Evolutionary conservation across 495 filamentous ascomycete species (phyloP), one percentile per base, ranked within the genome.

Genomic region (Talaromyces adpressus): DNA sequence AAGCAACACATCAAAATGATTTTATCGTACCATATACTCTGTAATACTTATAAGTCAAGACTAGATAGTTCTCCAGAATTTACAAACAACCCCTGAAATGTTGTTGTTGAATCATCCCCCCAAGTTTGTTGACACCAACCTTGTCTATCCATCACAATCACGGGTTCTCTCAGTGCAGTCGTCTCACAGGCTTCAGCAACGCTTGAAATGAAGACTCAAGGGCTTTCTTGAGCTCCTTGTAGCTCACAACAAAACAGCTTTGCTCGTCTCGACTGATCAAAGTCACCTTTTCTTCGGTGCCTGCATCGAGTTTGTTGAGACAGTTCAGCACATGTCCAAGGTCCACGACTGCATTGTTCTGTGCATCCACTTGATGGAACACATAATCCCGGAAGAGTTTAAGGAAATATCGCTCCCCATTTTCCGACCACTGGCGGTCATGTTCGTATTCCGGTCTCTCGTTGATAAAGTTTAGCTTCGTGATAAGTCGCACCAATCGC

Each of bases 331-430:
- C 87, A 76, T 98, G 93, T 0, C 87, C 93, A 29, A 97, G 80
- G 69, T 95, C 88, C 3, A 94, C 76, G 6, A 90, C 87, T 0
- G 94, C 88, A 22, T 89, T 87, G 12, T 90, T 91, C 63, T 91
- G 82, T 27, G 85, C 82, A 68, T 97, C 91, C 25, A 97, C 91
- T 62, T 93, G 91, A 73, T 98, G 94, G 75, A 97, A 98, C 59
- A 97, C 89, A 64, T 95, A 97, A 73, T 98, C 95, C 51, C 94
- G 87, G 81, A 98, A 97, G 34, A 98, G 81, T 75, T 95, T 95
- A 61, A 98, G 76, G 67, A 87, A 88, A 70, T 95, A 96, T n/a
- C 92, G 84, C 65, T 96, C 90, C 2, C 92, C 92, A 22, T 85
- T 93, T 73, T 96, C 92, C 14, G 90, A 88, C 92, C 92, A 98